These are phyloP conservation scores for Diaporthe vexans DNA, from an alignment of 2,329 filamentous ascomycete species.

Conservation along the genomic window DNA sequence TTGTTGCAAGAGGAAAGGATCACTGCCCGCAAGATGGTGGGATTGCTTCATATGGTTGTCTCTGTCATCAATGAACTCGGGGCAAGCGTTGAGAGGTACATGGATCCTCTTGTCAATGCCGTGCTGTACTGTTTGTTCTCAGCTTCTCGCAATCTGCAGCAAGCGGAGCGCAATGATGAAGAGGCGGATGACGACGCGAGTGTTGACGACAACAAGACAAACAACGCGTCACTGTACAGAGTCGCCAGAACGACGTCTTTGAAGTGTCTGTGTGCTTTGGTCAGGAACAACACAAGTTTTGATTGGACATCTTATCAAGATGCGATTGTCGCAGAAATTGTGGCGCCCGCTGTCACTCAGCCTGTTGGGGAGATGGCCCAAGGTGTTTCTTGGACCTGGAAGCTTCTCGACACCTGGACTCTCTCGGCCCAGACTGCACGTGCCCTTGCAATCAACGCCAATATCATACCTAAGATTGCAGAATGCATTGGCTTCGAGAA, in stretches of 20 bases:
- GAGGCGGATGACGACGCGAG: slow-evolving; percentile 52
- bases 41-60: slow-evolving; percentile 92
- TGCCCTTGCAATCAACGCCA: slow-evolving; percentile 74
- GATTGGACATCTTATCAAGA: slow-evolving; percentile 81
- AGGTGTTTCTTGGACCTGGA: slow-evolving; percentile 85
- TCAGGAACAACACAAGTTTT: slow-evolving; percentile 78
- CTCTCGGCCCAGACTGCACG: slow-evolving; percentile 74
- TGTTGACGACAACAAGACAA: slow-evolving; percentile 56
- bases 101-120: slow-evolving; percentile 78
- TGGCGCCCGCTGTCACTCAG: slow-evolving; percentile 82
- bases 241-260: slow-evolving; percentile 79
- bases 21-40: slow-evolving; percentile 83
- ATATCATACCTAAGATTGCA: slow-evolving; percentile 79
- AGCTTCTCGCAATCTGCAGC: slow-evolving; percentile 66
- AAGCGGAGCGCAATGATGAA: slow-evolving; percentile 55
- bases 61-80: slow-evolving; percentile 89
- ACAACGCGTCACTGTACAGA: slow-evolving; percentile 71
- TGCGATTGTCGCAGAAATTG: slow-evolving; percentile 79
- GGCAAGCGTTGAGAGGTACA: slow-evolving; percentile 77
- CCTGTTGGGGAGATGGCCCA: slow-evolving; percentile 90
- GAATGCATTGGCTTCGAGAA: slow-evolving; percentile 79
- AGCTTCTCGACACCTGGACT: slow-evolving; percentile 86
- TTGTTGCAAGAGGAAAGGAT: slow-evolving; percentile 72
- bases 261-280: slow-evolving; percentile 85
- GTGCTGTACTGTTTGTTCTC: slow-evolving; percentile 85